These are phyloP conservation scores for Alternaria sp. DNA, from an alignment of 2,329 filamentous ascomycete species.

Conservation along the genomic window DNA sequence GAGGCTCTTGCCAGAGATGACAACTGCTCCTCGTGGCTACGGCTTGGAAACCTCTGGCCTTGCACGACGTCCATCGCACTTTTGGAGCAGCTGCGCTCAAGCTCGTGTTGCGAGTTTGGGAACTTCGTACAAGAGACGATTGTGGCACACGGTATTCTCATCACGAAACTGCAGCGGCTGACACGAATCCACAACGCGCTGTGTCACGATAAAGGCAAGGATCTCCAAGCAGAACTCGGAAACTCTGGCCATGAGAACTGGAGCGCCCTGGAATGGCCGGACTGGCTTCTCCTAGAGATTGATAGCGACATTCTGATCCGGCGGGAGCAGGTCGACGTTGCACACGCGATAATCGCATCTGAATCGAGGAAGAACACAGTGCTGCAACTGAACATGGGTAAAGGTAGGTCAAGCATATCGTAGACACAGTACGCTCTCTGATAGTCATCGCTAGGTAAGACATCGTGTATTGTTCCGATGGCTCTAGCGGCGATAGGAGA, in stretches of 20 bases:
- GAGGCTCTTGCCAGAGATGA: conserved; percentile 26
- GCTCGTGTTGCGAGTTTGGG: conserved; percentile 37
- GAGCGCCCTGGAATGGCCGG: conserved; percentile 61
- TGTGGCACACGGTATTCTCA: conserved; percentile 53
- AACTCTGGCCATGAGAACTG: conserved; percentile 67
- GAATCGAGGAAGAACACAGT: conserved; percentile 33
- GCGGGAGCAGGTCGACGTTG: conserved; percentile 66
- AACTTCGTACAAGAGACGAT: conserved; percentile 51
- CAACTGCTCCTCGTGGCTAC: conserved; percentile 49
- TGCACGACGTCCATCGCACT: conserved; percentile 53
- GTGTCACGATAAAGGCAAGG: conserved; percentile 24
- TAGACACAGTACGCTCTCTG: too few relatives aligned
- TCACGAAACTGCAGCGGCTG: conserved; percentile 57
- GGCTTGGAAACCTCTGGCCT: conserved; percentile 56
- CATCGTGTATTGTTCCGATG: conserved; percentile 5
- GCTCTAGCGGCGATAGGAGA: conserved; percentile 5
- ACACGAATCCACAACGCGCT: conserved; percentile 51
- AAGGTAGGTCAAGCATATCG: conserved; percentile 25
- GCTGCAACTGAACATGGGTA: conserved; percentile 45
- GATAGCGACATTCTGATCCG: conserved; percentile 71
- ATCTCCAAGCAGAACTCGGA: conserved; percentile 43
- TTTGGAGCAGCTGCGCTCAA: conserved; percentile 58
- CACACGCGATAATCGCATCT: conserved; percentile 61
- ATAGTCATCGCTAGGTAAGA: conserved; percentile 5
- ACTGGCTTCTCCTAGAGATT: conserved; percentile 71